phyloP scores from a whole-genome alignment of 2,329 filamentous ascomycete species.

The Hirsutella minnesotensis region DNA sequence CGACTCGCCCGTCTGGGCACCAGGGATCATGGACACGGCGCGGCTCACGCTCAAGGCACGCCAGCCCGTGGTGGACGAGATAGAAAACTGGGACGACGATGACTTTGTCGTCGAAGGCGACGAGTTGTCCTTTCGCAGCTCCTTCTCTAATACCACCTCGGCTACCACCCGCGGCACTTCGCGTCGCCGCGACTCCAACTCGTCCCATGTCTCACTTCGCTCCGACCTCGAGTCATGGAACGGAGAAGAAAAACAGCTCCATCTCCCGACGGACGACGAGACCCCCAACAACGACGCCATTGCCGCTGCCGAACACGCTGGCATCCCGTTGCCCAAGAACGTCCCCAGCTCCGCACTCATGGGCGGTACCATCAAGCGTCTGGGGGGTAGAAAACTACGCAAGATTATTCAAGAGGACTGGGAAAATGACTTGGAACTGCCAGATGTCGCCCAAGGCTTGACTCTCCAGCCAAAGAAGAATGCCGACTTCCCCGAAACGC shows the following conservation, averaged over 20 bases:
- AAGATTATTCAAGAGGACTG: conserved; percentile 70
- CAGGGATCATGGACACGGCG: conserved; percentile 37
- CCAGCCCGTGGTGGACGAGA: conserved; percentile 42
- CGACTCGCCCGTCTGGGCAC: conserved; percentile 6
- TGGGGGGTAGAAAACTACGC: conserved; percentile 64
- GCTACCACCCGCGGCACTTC: conserved; percentile 10
- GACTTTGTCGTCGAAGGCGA: conserved; percentile 61
- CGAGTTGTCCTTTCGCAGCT: conserved; percentile 47
- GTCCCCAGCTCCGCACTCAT: conserved; percentile 81
- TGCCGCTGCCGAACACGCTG: conserved; percentile 72
- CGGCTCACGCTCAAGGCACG: conserved; percentile 43
- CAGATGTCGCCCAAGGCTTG: conserved; percentile 44
- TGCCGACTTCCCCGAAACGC: conserved; percentile 51
- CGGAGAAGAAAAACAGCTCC: conserved; percentile 77
- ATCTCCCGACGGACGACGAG: conserved; percentile 76
- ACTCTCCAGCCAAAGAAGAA: conserved; percentile 53
- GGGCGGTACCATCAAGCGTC: conserved; percentile 84
- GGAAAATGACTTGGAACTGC: conserved; percentile 66
- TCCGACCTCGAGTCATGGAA: conserved; percentile 69
- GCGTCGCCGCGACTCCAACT: conserved; percentile 63
- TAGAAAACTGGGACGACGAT: conserved; percentile 74
- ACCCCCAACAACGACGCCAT: conserved; percentile 76
- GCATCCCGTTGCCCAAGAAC: conserved; percentile 80
- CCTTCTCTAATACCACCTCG: conserved; percentile 21
- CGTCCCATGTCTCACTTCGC: conserved; percentile 69